Conservation (phyloP, 2,329 filamentous ascomycete genomes). For the Neonectria coccinea region DNA sequence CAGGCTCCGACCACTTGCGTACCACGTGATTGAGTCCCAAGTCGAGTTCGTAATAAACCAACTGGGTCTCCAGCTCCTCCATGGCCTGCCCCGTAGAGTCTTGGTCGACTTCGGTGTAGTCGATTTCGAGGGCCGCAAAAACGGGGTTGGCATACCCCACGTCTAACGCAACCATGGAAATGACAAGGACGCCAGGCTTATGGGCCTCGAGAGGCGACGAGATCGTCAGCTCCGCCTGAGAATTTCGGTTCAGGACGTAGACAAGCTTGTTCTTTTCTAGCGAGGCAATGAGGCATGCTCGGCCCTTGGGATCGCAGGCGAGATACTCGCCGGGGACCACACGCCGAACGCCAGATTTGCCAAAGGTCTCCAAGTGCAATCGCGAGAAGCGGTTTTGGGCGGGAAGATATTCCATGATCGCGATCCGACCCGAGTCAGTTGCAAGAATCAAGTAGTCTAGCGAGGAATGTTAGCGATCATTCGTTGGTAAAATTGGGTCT, state of each 20-base stretch:
- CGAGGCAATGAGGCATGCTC: slow-evolving; percentile 93
- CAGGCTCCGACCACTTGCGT: slow-evolving; percentile 93
- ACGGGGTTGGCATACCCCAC: slow-evolving; percentile 98
- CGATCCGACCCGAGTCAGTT: slow-evolving; percentile 94
- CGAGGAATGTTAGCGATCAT: slow-evolving; percentile 45
- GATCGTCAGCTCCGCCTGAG: slow-evolving; percentile 94
- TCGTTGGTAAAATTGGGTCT: slow-evolving; percentile 45
- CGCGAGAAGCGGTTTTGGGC: slow-evolving; percentile 88
- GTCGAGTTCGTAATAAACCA: slow-evolving; percentile 98
- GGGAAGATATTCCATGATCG: slow-evolving; percentile 91
- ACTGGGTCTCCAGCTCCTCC: slow-evolving; percentile 84
- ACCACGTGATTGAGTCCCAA: slow-evolving; percentile 97
- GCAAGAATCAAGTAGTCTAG: slow-evolving; percentile 95
- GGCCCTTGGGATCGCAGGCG: slow-evolving; percentile 93
- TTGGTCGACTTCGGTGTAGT: slow-evolving; percentile 91
- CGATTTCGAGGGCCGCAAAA: slow-evolving; percentile 93
- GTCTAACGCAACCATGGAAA: slow-evolving; percentile 88
- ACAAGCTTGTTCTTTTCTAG: slow-evolving; percentile 99
- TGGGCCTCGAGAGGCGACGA: slow-evolving; percentile 97
- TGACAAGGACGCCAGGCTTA: slow-evolving; percentile 90
- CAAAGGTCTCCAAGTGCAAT: slow-evolving; percentile 96
- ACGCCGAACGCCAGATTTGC: slow-evolving; percentile 93
- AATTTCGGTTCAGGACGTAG: slow-evolving; percentile 96
- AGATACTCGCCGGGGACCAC: slow-evolving; percentile 97
- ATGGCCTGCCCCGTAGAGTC: slow-evolving; percentile 88